Conservation (phyloP, 169 alveolate species). For the Ichthyophthirius multifiliis region DNA sequence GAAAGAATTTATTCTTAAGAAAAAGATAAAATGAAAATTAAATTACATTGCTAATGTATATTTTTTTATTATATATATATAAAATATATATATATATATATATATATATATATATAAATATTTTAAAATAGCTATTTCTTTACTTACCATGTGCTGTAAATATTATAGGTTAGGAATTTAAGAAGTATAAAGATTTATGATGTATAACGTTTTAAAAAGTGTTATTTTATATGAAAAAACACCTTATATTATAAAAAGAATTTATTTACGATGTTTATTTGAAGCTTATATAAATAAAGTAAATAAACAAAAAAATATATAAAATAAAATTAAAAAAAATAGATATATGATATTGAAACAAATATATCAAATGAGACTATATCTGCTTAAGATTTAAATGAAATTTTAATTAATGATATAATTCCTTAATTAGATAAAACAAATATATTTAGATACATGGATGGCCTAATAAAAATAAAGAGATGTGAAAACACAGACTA, state of each 20-base stretch:
- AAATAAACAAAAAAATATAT: too few relatives aligned
- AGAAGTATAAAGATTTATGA: slow-evolving; percentile 33
- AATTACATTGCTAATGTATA: not conserved
- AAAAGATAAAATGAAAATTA: not conserved
- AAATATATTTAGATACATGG: slow-evolving; percentile 17
- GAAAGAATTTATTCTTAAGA: not conserved
- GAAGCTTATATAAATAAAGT: slow-evolving; percentile 42
- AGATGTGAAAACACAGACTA: not conserved
- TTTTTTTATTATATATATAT: not conserved
- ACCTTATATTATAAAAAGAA: slow-evolving; percentile 27
- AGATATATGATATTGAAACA: not conserved
- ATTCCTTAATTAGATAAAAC: slow-evolving; percentile 22
- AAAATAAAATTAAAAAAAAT: not conserved
- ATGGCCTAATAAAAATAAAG: slow-evolving; percentile 22
- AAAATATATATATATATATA: too few relatives aligned
- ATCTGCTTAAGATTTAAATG: slow-evolving; percentile 15
- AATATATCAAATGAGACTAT: slow-evolving; percentile 15
- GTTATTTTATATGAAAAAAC: not conserved
- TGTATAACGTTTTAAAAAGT: slow-evolving; percentile 19
- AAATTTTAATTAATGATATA: slow-evolving; percentile 22
- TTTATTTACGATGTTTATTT: slow-evolving; percentile 24
- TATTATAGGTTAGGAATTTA: slow-evolving; percentile 27
- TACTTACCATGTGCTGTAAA: slow-evolving; percentile 23
- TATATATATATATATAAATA: not conserved
- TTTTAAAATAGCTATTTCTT: not conserved